Conservation (phyloP, 768 basidiomycete genomes). For the Cystofilobasidium capitatum region DNA sequence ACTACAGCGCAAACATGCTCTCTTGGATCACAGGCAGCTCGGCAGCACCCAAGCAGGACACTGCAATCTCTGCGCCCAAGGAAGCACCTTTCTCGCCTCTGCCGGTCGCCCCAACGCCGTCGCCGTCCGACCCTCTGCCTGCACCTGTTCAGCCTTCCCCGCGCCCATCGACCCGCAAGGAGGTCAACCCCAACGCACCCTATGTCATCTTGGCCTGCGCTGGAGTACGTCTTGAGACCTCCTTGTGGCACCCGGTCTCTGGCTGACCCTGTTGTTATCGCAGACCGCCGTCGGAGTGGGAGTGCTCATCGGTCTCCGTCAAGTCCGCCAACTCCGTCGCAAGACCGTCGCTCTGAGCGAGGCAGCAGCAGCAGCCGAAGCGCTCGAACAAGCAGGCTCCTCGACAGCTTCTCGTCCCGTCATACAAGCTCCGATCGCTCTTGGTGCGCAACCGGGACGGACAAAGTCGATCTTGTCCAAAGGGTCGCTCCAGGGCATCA, state of each 20-base stretch:
- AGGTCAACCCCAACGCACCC: slow-evolving; percentile 1
- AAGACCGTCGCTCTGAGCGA: not conserved
- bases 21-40: no score
- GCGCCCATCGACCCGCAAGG: not conserved
- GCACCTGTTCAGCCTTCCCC: not conserved
- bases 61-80: not conserved
- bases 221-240: not conserved
- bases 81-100: not conserved
- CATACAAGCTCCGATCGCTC: not conserved
- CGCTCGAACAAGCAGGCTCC: not conserved
- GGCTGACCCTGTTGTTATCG: not conserved
- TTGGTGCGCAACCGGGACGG: not conserved
- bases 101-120: not conserved
- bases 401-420: no score
- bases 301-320: not conserved
- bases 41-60: no score
- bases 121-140: not conserved
- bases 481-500: not conserved
- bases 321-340: not conserved
- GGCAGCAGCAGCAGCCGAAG: not conserved
- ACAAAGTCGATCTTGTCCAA: not conserved
- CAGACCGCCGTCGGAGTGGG: not conserved
- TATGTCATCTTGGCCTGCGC: not conserved
- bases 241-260: not conserved
- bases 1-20: no score